Base-by-base conservation (phyloP, 345 rosid genomes). In the Odontarrhena argentea region DNA sequence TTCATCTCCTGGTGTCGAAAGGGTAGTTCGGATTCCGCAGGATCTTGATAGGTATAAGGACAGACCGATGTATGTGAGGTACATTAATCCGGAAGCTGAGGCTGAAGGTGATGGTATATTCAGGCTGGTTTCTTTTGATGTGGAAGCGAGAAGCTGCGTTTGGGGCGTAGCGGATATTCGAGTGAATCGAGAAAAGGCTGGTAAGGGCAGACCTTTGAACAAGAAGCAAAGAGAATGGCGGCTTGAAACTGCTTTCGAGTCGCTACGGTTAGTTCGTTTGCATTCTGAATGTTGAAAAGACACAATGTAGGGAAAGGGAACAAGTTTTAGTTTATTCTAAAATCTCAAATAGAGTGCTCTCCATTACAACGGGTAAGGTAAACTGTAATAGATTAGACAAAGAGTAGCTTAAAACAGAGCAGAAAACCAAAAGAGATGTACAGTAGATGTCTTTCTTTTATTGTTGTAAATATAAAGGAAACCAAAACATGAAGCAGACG, bases 181-280 rank as follows among this genome's bases (percentile, higher is more conserved):
- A 79, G 59, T 78, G 12, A 93, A 93, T 64, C 83, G 97, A 67
- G 98, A 89, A 78, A 93, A 86, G 67, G 84, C 84, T 1, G 96
- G 97, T 49, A 89, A 92, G 79, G 98, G 98, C 36, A 89, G 98
- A 69, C 96, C 94, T 41, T 85, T 93, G 43, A 83, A 57, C 81
- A 89, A 85, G 86, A 93, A 84, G 83, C 98, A 84, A 79, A 78
- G 83, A 50, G 92, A 87, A 25, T 89, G 94, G 97, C 83, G 89
- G 3, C 78, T 89, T 47, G 73, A 52, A 59, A 93, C 94, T 4
- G 58, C 81, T 46, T 93, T 93, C 25, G 78, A 78, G 47, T 85
- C 86, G 6, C 63, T 93, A 65, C 70, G 70, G 38, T 69, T 92
- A 55, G 98, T 86, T 12, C 82, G 87, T 30, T 10, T 90, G 34